Base-by-base conservation (phyloP, 805 yeast species). In the Candida yuanshanica region DNA sequence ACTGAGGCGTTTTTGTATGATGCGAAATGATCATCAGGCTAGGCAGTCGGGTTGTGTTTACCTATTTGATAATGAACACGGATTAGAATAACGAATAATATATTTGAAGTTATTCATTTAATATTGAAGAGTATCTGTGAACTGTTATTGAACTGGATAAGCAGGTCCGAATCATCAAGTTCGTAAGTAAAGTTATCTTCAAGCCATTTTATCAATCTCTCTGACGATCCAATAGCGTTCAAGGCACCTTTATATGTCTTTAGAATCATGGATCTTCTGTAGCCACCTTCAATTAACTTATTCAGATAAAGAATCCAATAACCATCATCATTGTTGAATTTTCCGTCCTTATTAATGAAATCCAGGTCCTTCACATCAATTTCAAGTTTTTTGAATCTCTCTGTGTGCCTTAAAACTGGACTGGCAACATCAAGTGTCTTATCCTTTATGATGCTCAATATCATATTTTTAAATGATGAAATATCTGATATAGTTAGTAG, bases 401-500 rank as follows among this genome's bases (percentile, higher is more conserved):
- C 18, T 8, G 8, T 12, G 14, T 31, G 21, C 11, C 21, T 31
- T 12, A 31, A 18, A 14, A 31, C 14, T 31, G 21, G 14, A 11
- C n/a, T 18, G 12, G 34, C 20, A 11, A 31, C 10, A 10, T 31
- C 34, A 31, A 31, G 4, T 2, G 34, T 20, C 14, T 31, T 31
- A n/a, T 31, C 34, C 20, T 12, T 31, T 9, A 31, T n/a, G n/a
- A 31, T n/a, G 17, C 10, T 12, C 4, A 31, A 21, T 17, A 31
- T 7, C 21, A 31, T 3, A 31, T n/a, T 7, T 11, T 31, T 17
- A 17, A 31, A 31, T 11, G 16, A 17, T 6, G 20, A 10, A 9
- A 12, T 4, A 18, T 31, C 14, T 10, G 20, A 10, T 7, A 31
- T 12, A 12, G 12, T 31, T 13, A 18, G 5, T 5, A 70, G 36